Evolutionary conservation across 768 basidiomycete species (phyloP).

Genomic region (Psilocybe azurescens): DNA sequence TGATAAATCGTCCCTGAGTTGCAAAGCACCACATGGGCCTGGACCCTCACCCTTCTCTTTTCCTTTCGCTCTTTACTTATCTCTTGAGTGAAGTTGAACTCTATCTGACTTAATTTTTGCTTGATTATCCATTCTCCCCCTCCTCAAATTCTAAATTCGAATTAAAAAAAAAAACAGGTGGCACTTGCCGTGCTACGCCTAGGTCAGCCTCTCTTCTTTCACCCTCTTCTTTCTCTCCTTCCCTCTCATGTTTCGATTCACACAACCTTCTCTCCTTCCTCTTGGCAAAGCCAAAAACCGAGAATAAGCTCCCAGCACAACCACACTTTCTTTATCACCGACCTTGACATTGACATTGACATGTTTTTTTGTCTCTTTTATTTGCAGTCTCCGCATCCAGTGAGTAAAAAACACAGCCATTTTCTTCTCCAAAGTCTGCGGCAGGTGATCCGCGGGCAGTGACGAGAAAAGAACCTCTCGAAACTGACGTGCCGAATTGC

Average conservation of each 20-base stretch:
- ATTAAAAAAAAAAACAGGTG: conserved; percentile 13
- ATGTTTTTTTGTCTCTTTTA: background rate
- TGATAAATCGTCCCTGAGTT: too few species aligned
- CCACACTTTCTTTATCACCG: background rate
- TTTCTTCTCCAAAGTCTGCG: background rate
- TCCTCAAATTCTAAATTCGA: too few species aligned
- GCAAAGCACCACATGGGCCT: background rate
- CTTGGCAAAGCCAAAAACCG: background rate
- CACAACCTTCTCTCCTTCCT: background rate
- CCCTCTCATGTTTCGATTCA: background rate
- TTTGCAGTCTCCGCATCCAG: conserved; percentile 34
- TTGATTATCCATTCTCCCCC: too few species aligned
- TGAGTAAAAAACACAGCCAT: conserved; percentile 18
- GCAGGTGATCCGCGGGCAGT: background rate
- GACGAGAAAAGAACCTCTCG: background rate
- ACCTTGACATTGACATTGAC: conserved; percentile 18
- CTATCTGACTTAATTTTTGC: too few species aligned
- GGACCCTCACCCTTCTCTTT: background rate
- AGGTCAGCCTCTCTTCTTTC: conserved; percentile 10
- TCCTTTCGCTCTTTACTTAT: too few species aligned
- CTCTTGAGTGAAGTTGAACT: too few species aligned
- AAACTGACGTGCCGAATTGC: background rate
- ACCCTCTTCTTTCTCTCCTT: background rate
- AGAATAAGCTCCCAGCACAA: background rate
- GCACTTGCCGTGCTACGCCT: conserved; percentile 33